A percentile compares a stretch with the other conserved stretches of the same genome.
Conservation (phyloP, 345 rosid genomes). For the Populus nigra region DNA sequence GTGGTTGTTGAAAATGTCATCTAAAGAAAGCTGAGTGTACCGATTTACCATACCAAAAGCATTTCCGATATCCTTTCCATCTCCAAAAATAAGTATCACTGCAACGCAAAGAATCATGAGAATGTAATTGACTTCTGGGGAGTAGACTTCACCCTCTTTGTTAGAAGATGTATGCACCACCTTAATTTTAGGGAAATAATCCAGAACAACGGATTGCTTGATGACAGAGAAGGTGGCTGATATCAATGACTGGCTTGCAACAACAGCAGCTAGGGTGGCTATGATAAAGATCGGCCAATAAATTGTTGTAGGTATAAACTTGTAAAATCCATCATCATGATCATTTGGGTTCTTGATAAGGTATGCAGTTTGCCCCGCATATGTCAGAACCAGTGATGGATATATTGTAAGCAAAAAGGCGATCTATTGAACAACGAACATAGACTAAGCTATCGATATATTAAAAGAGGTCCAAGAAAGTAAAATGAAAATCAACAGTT, state of each 20-base stretch:
- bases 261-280: slow-evolving; percentile 69
- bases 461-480: background rate
- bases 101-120: slow-evolving; percentile 81
- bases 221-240: slow-evolving; percentile 87
- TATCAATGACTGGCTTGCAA: slow-evolving; percentile 87
- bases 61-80: slow-evolving; percentile 77
- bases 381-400: slow-evolving; percentile 80
- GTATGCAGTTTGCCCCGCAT: slow-evolving; percentile 88
- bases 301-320: slow-evolving; percentile 59
- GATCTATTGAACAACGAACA: slow-evolving; percentile 38
- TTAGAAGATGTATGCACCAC: slow-evolving; percentile 77
- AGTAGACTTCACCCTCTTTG: slow-evolving; percentile 84
- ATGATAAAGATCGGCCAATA: slow-evolving; percentile 86
- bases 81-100: slow-evolving; percentile 74
- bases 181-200: slow-evolving; percentile 85
- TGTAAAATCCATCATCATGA: slow-evolving; percentile 73
- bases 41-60: slow-evolving; percentile 57
- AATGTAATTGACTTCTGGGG: slow-evolving; percentile 83
- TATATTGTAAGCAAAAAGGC: slow-evolving; percentile 71
- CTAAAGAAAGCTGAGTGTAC: background rate
- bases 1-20: slow-evolving; percentile 1
- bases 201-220: slow-evolving; percentile 86
- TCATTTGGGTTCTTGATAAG: slow-evolving; percentile 61
- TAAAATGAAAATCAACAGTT: background rate
- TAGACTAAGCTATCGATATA: slow-evolving; percentile 5